phyloP scores from a whole-genome alignment of 208 protist species.

The Vickermania ingenoplastis region DNA sequence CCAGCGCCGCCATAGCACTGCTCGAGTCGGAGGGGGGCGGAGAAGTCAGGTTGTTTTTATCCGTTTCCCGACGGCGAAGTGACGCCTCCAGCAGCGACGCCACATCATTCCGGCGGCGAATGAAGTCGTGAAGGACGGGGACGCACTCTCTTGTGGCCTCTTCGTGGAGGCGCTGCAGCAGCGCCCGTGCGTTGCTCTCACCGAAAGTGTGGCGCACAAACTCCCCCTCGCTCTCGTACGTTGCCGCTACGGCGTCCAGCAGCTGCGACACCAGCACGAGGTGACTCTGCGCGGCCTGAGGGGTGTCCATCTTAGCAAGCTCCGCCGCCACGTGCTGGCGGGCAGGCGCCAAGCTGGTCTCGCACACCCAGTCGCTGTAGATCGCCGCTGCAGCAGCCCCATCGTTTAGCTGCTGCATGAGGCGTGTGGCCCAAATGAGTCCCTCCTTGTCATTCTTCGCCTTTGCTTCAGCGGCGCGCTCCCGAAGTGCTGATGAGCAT shows the following conservation, averaged over 20 bases:
- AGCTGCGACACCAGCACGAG: slow-evolving; percentile 65
- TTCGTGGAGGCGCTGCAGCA: slow-evolving; percentile 57
- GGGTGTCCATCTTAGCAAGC: slow-evolving; percentile 65
- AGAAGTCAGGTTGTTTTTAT: background rate
- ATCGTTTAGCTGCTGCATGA: slow-evolving; percentile 43
- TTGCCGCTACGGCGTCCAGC: slow-evolving; percentile 68
- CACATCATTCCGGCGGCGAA: slow-evolving; percentile 43
- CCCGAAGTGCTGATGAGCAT: slow-evolving; percentile 19
- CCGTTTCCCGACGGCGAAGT: slow-evolving; percentile 15
- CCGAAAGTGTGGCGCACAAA: slow-evolving; percentile 56
- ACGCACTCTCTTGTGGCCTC: slow-evolving; percentile 63
- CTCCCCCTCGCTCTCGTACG: slow-evolving; percentile 66
- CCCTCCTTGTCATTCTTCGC: slow-evolving; percentile 55
- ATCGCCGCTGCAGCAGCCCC: slow-evolving; percentile 19
- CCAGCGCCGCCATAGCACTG: background rate
- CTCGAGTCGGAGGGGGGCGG: slow-evolving; percentile 8
- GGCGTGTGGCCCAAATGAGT: slow-evolving; percentile 38
- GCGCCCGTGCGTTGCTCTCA: slow-evolving; percentile 24
- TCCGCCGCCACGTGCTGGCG: slow-evolving; percentile 57
- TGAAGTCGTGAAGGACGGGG: slow-evolving; percentile 61
- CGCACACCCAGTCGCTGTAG: slow-evolving; percentile 62
- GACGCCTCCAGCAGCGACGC: slow-evolving; percentile 10
- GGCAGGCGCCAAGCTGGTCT: slow-evolving; percentile 44
- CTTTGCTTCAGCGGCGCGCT: slow-evolving; percentile 15
- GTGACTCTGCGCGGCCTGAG: slow-evolving; percentile 54